A percentile compares a stretch with the other conserved stretches of the same genome.
Conservation (phyloP, 2,329 filamentous ascomycete genomes). For the Colletotrichum abscissum region DNA sequence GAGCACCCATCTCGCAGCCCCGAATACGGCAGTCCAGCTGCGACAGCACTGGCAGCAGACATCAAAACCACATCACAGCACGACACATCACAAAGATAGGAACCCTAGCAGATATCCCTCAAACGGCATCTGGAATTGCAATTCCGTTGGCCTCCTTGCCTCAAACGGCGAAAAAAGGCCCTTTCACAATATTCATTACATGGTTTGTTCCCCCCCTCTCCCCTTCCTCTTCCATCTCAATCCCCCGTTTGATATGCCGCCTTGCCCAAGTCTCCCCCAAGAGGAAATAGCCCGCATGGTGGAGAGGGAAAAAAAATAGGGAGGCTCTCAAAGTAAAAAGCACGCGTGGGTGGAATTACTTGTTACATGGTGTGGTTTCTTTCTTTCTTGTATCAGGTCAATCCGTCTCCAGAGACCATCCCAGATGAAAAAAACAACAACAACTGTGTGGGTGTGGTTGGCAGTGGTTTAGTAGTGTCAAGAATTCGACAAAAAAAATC, state of each 20-base stretch:
- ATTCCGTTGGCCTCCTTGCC: no score
- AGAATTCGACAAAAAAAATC: slow-evolving; percentile 9
- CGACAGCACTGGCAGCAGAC: no score
- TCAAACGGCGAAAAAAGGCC: neutral
- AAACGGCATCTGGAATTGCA: no score
- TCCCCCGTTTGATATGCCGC: neutral
- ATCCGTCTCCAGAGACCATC: neutral
- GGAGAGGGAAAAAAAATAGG: neutral
- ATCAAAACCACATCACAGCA: no score
- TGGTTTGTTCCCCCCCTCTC: neutral
- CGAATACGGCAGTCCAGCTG: no score
- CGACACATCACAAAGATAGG: no score
- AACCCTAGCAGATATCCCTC: no score
- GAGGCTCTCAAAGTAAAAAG: slow-evolving; percentile 11
- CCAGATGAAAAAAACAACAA: slow-evolving; percentile 14
- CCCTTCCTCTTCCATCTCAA: neutral
- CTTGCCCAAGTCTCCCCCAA: neutral
- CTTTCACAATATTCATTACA: slow-evolving; percentile 18
- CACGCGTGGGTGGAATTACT: slow-evolving; percentile 29
- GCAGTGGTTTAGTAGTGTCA: slow-evolving; percentile 19
- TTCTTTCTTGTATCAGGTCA: slow-evolving; percentile 26
- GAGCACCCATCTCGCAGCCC: no score
- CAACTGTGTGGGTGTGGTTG: slow-evolving; percentile 21
- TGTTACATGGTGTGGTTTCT: slow-evolving; percentile 31
- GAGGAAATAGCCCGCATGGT: neutral